Percentiles rank a stretch among this genome's conserved stretches.
Conservation (phyloP, 2,329 filamentous ascomycete genomes). For the Talaromyces piceae region DNA sequence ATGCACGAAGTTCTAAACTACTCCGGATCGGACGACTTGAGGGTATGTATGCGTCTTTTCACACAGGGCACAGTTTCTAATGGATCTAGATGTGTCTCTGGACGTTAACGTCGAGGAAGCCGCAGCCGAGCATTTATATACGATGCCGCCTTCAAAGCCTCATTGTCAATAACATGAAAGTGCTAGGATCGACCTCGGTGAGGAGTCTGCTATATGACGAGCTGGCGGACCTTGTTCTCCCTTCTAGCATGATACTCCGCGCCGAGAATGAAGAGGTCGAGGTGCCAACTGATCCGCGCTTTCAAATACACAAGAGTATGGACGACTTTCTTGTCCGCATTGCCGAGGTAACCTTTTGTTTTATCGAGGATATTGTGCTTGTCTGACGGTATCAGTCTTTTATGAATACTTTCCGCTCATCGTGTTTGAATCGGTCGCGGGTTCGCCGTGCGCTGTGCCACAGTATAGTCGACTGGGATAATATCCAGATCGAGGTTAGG, state of each 20-base stretch:
- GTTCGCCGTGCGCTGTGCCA: constrained; percentile 86
- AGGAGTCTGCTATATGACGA: constrained; percentile 74
- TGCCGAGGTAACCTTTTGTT: constrained; percentile 32
- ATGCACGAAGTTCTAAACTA: constrained; percentile 62
- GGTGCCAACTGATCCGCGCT: constrained; percentile 62
- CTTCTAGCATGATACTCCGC: constrained; percentile 63
- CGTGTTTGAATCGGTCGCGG: constrained; percentile 85
- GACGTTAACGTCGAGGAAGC: constrained; percentile 68
- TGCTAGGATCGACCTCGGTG: constrained; percentile 61
- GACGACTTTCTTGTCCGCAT: constrained; percentile 56
- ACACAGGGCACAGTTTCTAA: constrained; percentile 5
- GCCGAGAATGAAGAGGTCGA: constrained; percentile 70
- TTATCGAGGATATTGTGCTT: not conserved
- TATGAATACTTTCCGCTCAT: constrained; percentile 71
- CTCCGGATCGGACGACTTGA: constrained; percentile 58
- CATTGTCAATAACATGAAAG: constrained; percentile 63
- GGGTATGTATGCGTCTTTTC: constrained; percentile 44
- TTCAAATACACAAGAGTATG: constrained; percentile 65
- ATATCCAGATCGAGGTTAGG: constrained; percentile 67
- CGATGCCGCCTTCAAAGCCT: constrained; percentile 71
- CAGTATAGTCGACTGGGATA: constrained; percentile 73
- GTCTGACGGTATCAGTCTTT: constrained; percentile 52
- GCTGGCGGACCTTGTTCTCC: constrained; percentile 67
- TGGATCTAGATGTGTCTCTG: constrained; percentile 60
- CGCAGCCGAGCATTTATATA: constrained; percentile 76